These are phyloP conservation scores for Starmera quercuum DNA, from an alignment of 805 yeast genomes.

Conservation along the genomic window DNA sequence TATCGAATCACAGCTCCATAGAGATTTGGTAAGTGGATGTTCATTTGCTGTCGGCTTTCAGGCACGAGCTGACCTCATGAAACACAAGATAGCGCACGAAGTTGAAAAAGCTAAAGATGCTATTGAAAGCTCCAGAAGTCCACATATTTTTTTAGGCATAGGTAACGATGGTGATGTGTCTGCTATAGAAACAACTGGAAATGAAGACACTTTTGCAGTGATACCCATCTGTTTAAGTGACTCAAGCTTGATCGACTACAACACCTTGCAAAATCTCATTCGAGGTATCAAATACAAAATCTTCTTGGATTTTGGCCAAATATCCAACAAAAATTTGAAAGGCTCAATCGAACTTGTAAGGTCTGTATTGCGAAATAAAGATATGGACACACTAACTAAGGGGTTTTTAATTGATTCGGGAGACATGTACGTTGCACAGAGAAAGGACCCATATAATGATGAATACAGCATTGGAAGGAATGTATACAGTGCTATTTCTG, in stretches of 20 bases:
- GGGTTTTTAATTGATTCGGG: constrained; percentile 1
- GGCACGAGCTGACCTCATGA: constrained; percentile 17
- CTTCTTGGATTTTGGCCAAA: background rate
- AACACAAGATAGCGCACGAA: constrained; percentile 29
- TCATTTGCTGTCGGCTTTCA: constrained; percentile 43
- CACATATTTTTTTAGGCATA: constrained; percentile 41
- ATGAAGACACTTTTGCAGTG: constrained; percentile 39
- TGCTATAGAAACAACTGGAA: constrained; percentile 42
- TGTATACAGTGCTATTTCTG: too few relatives aligned
- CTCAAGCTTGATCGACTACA: too few relatives aligned
- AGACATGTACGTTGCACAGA: background rate
- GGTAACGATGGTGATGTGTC: constrained; percentile 42
- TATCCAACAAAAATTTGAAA: background rate
- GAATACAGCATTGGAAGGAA: too few relatives aligned
- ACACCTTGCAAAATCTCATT: too few relatives aligned
- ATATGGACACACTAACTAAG: background rate
- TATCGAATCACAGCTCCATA: constrained; percentile 40
- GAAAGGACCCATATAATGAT: too few relatives aligned
- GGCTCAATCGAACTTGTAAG: background rate
- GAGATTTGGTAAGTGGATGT: constrained; percentile 43
- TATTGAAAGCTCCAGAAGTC: constrained; percentile 32
- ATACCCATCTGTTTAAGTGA: constrained; percentile 21
- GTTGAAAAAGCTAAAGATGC: constrained; percentile 37
- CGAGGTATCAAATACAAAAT: too few relatives aligned
- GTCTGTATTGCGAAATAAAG: background rate